A percentile compares a stretch with the other conserved stretches of the same genome.
phyloP scores from a whole-genome alignment of 2,329 filamentous ascomycete genomes.

The Dryadomyces quercus-mongolicae region DNA sequence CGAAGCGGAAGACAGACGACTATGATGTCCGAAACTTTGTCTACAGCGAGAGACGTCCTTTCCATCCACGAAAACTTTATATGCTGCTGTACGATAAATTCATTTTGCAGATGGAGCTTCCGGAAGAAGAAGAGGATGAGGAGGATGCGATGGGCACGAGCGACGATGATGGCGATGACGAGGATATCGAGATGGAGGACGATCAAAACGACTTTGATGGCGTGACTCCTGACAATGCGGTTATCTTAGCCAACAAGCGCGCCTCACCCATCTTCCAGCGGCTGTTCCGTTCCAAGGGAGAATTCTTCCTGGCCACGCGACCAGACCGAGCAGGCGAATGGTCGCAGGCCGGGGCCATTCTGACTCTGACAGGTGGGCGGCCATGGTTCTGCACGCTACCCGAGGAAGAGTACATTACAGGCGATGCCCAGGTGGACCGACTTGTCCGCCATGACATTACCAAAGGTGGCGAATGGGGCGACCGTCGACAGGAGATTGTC shows the following conservation, averaged over 20 bases:
- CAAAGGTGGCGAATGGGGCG: conserved; percentile 51
- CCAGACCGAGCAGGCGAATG: conserved; percentile 44
- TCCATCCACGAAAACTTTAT: conserved; percentile 35
- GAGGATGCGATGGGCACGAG: conserved; percentile 18
- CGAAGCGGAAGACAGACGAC: conserved; percentile 61
- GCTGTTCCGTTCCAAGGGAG: conserved; percentile 52
- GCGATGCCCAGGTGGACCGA: conserved; percentile 33
- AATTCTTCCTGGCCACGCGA: conserved; percentile 47
- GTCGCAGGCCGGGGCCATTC: conserved; percentile 53
- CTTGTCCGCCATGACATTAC: conserved; percentile 37
- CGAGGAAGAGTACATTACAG: conserved; percentile 34
- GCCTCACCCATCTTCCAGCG: conserved; percentile 36
- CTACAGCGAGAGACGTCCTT: conserved; percentile 47
- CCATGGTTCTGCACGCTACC: conserved; percentile 49
- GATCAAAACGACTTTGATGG: conserved; percentile 4
- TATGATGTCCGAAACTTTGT: conserved; percentile 63
- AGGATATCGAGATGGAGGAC: conserved; percentile 16
- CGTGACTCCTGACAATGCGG: conserved; percentile 22
- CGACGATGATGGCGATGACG: conserved; percentile 18
- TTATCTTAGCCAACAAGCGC: conserved; percentile 44
- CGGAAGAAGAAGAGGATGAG: conserved; percentile 11
- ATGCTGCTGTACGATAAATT: conserved; percentile 35
- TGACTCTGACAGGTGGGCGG: conserved; percentile 43
- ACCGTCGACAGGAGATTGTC: conserved; percentile 59
- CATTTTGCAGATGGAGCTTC: conserved; percentile 34